A percentile compares a stretch with the other conserved stretches of the same genome.
These are phyloP conservation scores for Spergularia azorica DNA, from an alignment of 179 eudicot species.

Conservation along the genomic window DNA sequence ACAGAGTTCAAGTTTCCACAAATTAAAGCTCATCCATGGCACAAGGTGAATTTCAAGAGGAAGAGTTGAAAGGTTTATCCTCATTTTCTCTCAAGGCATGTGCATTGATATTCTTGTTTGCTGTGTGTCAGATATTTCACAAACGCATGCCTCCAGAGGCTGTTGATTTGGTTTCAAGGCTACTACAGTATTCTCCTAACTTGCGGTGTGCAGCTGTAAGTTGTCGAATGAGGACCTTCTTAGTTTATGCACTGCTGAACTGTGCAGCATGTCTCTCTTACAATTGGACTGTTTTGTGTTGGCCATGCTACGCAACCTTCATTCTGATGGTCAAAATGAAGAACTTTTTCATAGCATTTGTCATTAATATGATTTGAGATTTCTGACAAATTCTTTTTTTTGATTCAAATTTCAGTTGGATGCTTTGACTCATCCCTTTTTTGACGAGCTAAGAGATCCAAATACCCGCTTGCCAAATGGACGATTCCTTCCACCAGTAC, in stretches of 20 bases:
- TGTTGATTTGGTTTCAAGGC: constrained; percentile 60
- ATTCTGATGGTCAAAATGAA: neutral
- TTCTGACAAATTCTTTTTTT: neutral
- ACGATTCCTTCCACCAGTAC: constrained; percentile 54
- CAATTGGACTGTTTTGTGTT: neutral
- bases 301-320: neutral
- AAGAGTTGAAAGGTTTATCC: neutral
- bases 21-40: constrained; percentile 72
- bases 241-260: neutral
- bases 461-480: constrained; percentile 53
- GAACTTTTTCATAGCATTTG: neutral
- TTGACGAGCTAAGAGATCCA: constrained; percentile 57
- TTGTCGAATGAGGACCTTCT: neutral
- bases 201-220: constrained; percentile 66
- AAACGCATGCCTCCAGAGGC: constrained; percentile 69
- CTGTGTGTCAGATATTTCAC: constrained; percentile 46
- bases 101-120: neutral
- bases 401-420: constrained; percentile 42
- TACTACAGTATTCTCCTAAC: constrained; percentile 63
- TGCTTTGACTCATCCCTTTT: constrained; percentile 53
- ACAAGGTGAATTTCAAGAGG: constrained; percentile 43
- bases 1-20: constrained; percentile 70
- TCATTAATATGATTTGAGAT: neutral
- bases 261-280: neutral
- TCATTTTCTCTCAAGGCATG: neutral